Evolutionary conservation across 768 basidiomycete genomes (phyloP), one percentile per base, ranked within the genome.

Genomic region (Phaeotremella skinneri): DNA sequence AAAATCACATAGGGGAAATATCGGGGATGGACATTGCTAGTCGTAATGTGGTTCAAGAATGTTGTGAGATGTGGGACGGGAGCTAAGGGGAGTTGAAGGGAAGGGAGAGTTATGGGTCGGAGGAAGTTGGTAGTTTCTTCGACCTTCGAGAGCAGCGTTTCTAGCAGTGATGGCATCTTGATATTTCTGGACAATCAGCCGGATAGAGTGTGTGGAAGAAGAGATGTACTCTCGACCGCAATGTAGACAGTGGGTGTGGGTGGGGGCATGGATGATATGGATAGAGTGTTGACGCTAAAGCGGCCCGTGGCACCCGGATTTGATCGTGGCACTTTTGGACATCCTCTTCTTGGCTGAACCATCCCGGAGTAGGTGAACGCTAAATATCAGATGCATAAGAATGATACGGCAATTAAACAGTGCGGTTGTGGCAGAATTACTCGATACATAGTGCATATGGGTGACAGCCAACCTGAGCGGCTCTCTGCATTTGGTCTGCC

Each of bases 1-100:
- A 73, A 64, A 6, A 62, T 53, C 13, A 63, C 42, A 39, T 62
- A 67, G 1, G 71, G 66, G 37, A 64, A 62, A 52, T 68, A 73
- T 5, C 52, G 52, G 17, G 55, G 55, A 55, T 70, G 63, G 31
- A 73, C 56, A 4, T 66, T 66, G 2, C 51, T 56, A 6, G 61
- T 52, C 7, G 63, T 64, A 21, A 72, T 55, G 48, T 69, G 65
- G 17, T 52, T 31, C 2, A 68, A 34, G 25, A 68, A 49, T 27
- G 30, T 25, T 1, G 67, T 56, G 34, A 68, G 3, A 20, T 52
- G 63, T 37, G 53, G 39, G 45, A 65, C 55, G n/a, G 67, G 51
- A 9, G 63, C 45, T 32, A 63, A 58, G n/a, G 62, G 55, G n/a
- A 26, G 23, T 11, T 59, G 63, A 9, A 63, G 52, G 16, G 51